Percentiles rank a stretch among this genome's conserved stretches.
phyloP scores from a whole-genome alignment of 768 basidiomycete genomes.

The Xerocomellus chrysenteron region DNA sequence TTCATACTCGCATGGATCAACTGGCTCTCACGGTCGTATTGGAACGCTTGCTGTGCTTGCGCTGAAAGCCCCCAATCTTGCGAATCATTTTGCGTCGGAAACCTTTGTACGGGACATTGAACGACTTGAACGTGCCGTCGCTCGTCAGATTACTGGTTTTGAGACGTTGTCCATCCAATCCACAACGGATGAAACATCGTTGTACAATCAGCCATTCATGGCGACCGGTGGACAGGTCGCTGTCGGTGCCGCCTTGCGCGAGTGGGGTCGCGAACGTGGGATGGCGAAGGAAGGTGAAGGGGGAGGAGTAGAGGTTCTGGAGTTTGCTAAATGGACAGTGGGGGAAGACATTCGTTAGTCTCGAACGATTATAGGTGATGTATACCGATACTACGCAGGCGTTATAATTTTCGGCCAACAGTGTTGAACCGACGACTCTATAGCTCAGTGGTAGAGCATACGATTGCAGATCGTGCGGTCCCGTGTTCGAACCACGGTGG shows the following conservation, averaged over 20 bases:
- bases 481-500: constrained; percentile 59
- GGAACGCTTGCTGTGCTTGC: constrained; percentile 57
- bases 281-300: constrained; percentile 36
- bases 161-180: constrained; percentile 56
- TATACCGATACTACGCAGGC: background rate
- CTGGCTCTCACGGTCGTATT: constrained; percentile 56
- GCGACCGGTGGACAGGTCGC: constrained; percentile 61
- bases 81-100: constrained; percentile 42
- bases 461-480: constrained; percentile 60
- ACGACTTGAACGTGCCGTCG: constrained; percentile 70
- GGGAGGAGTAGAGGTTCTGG: constrained; percentile 39
- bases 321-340: constrained; percentile 66
- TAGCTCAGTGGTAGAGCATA: constrained; percentile 55
- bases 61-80: constrained; percentile 48
- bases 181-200: constrained; percentile 45
- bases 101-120: constrained; percentile 57
- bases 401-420: rapidly evolving
- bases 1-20: constrained; percentile 61
- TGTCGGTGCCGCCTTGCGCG: constrained; percentile 37
- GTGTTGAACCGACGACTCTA: constrained; percentile 14
- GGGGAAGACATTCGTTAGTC: constrained; percentile 39
- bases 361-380: background rate
- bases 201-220: constrained; percentile 74
- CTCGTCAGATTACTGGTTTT: constrained; percentile 83
- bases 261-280: constrained; percentile 56